Conservation (phyloP, 1,139 yeast genomes). For the Sugiyamaella sp. region DNA sequence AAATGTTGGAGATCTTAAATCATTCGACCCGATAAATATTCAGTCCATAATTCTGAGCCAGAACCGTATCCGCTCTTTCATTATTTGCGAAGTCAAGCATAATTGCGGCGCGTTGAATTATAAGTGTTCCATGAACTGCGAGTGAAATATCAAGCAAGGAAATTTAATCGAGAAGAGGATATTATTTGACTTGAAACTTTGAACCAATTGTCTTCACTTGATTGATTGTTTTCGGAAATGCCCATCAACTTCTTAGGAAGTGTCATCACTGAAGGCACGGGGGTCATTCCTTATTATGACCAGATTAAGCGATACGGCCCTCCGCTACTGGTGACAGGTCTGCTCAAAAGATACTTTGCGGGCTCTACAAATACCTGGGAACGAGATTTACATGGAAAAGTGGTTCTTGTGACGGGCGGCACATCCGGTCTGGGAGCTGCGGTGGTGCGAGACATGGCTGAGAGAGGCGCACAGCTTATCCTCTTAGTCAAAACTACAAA, state of each 20-base stretch:
- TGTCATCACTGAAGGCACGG: constrained; percentile 70
- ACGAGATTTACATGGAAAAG: constrained; percentile 88
- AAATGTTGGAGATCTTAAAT: too few species aligned
- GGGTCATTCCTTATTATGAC: constrained; percentile 71
- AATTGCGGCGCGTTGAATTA: neutral
- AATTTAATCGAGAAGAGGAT: too few species aligned
- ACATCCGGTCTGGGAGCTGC: constrained; percentile 89
- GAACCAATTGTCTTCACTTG: neutral
- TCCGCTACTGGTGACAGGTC: constrained; percentile 49
- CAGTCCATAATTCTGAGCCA: too few species aligned
- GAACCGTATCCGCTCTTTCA: too few species aligned
- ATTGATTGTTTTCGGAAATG: constrained; percentile 49
- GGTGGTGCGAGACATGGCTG: constrained; percentile 72
- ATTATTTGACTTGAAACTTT: too few species aligned
- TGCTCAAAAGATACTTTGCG: constrained; percentile 68
- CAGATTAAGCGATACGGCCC: constrained; percentile 60
- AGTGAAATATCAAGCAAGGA: neutral
- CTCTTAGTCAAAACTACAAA: constrained; percentile 55
- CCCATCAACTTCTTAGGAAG: constrained; percentile 78
- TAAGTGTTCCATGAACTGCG: neutral
- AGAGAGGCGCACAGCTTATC: constrained; percentile 83
- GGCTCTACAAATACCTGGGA: constrained; percentile 89
- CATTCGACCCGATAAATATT: too few species aligned
- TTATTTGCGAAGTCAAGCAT: too few species aligned
- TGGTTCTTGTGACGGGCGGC: constrained; percentile 78